A percentile compares a stretch with the other conserved stretches of the same genome.
These are phyloP conservation scores for Xeromyces bisporus DNA, from an alignment of 495 filamentous ascomycete genomes.

Conservation along the genomic window DNA sequence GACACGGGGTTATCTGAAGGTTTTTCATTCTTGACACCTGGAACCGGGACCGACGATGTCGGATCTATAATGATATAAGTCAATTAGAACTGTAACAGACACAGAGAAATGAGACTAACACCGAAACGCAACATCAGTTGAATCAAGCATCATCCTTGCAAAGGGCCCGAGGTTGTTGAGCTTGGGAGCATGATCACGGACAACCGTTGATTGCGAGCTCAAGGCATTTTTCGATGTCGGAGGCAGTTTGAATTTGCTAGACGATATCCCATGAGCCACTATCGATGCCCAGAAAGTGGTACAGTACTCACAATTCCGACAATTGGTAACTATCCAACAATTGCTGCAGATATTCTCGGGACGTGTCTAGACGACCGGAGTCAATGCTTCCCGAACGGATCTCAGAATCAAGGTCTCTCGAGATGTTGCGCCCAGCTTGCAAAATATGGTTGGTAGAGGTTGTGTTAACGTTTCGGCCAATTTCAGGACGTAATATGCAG, in stretches of 20 bases:
- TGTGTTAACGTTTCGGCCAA: conserved; percentile 25
- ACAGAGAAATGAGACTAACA: conserved; percentile 18
- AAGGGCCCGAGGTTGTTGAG: conserved; percentile 33
- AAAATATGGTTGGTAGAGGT: conserved; percentile 30
- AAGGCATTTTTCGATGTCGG: conserved; percentile 10
- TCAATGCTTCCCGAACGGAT: conserved; percentile 21
- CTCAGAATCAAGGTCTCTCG: conserved; percentile 24
- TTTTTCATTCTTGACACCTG: conserved; percentile 9
- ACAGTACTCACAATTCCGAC: conserved; percentile 48
- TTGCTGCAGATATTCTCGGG: conserved; percentile 49
- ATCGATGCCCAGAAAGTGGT: conserved; percentile 2
- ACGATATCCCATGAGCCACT: conserved; percentile 5
- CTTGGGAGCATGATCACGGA: conserved; percentile 9
- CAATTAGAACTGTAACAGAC: too few species aligned
- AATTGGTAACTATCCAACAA: conserved; percentile 49
- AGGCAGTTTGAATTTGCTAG: conserved; percentile 54
- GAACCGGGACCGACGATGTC: conserved; percentile 12
- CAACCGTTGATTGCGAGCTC: conserved; percentile 5
- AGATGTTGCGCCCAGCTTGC: conserved; percentile 25
- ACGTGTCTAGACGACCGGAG: conserved; percentile 26
- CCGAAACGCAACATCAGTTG: conserved; percentile 35
- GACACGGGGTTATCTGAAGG: conserved; percentile 7
- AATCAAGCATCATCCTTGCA: conserved; percentile 39
- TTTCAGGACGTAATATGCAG: conserved; percentile 23
- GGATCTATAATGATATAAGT: too few species aligned